Conservation (phyloP, 169 alveolate species). For the Pseudocohnilembus persalinus region DNA sequence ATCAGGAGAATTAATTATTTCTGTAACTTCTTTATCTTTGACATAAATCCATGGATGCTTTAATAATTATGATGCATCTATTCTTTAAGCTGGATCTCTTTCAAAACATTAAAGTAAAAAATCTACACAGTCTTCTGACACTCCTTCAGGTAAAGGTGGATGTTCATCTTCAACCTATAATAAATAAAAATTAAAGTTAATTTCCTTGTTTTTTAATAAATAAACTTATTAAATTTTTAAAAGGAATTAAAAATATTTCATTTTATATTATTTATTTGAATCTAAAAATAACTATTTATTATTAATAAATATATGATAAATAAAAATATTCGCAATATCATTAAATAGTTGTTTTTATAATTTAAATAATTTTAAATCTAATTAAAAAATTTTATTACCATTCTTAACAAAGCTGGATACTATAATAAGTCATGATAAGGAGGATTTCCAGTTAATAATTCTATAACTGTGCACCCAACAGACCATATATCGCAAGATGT, state of each 20-base stretch:
- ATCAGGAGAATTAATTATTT: slow-evolving; percentile 42
- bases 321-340: no score
- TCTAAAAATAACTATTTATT: no score
- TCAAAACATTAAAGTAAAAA: slow-evolving; percentile 76
- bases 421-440: slow-evolving; percentile 79
- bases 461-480: slow-evolving; percentile 86
- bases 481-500: slow-evolving; percentile 77
- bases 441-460: slow-evolving; percentile 80
- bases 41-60: slow-evolving; percentile 64
- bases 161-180: slow-evolving; percentile 59
- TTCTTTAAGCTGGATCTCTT: slow-evolving; percentile 67
- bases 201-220: no score
- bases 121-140: slow-evolving; percentile 66
- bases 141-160: slow-evolving; percentile 81
- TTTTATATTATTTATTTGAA: no score
- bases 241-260: no score
- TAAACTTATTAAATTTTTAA: no score
- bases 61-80: slow-evolving; percentile 56
- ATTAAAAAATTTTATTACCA: slow-evolving; percentile 34
- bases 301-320: no score
- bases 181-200: no score
- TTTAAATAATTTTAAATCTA: no score
- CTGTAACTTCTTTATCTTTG: slow-evolving; percentile 12
- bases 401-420: slow-evolving; percentile 74
- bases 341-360: no score